Conservation (phyloP, 225 moss, liverwort and hornwort genomes). For the Sphagnum tenellum region DNA sequence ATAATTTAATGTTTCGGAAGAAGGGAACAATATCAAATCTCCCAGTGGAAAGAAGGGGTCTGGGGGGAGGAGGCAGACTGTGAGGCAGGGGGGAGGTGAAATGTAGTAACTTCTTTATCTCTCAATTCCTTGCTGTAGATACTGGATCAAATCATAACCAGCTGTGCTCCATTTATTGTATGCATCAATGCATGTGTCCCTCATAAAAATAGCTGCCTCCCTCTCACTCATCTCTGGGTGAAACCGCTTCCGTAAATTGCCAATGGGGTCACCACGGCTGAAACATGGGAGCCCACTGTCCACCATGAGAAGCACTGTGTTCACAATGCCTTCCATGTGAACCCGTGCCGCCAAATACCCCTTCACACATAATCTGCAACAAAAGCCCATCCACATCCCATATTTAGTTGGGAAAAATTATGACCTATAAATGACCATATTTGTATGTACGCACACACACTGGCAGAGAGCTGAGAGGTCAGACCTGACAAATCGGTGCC, state of each 20-base stretch:
- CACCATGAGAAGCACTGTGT: constrained; percentile 67
- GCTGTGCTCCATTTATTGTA: constrained; percentile 91
- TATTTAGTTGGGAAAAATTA: too few species aligned
- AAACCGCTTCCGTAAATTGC: constrained; percentile 73
- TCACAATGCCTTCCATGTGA: constrained; percentile 82
- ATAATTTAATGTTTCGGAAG: too few species aligned
- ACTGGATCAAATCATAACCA: constrained; percentile 86
- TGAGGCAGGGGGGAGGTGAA: too few species aligned
- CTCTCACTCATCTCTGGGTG: constrained; percentile 79
- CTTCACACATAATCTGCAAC: constrained; percentile 78
- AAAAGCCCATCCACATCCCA: background rate
- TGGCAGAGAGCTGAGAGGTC: background rate
- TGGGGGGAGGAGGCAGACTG: too few species aligned
- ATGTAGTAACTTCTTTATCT: constrained; percentile 15
- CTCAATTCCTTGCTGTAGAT: constrained; percentile 80
- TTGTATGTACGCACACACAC: too few species aligned
- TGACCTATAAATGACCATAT: too few species aligned
- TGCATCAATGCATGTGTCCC: constrained; percentile 75
- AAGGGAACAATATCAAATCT: too few species aligned
- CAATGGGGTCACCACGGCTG: constrained; percentile 81
- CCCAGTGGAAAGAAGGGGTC: too few species aligned
- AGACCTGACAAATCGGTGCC: constrained; percentile 70
- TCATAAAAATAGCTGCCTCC: constrained; percentile 87
- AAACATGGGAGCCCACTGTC: constrained; percentile 89
- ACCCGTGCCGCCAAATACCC: constrained; percentile 74